These are phyloP conservation scores for Beta vulgaris DNA, from an alignment of 148 eudicot genomes.

Conservation along the genomic window DNA sequence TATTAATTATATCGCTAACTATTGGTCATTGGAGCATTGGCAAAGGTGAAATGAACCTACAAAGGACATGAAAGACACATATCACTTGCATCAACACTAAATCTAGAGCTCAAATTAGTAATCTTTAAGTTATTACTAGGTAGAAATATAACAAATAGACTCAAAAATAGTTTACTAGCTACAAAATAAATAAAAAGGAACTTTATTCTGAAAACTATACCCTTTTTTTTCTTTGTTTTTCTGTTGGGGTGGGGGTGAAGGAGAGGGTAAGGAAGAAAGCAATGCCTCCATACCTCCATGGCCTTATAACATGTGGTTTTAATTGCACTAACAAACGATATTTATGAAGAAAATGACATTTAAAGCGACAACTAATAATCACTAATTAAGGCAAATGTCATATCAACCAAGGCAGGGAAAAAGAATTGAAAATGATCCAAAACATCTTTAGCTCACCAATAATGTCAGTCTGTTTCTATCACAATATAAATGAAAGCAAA, in stretches of 20 bases:
- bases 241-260: background rate
- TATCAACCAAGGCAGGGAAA: conserved; percentile 16
- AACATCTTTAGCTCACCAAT: conserved; percentile 23
- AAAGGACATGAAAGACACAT: background rate
- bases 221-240: background rate
- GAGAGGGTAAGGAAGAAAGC: background rate
- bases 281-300: background rate
- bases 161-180: background rate
- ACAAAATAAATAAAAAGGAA: background rate
- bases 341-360: conserved; percentile 22
- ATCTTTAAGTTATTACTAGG: conserved; percentile 4
- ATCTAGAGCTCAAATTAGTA: background rate
- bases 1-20: background rate
- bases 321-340: conserved; percentile 7
- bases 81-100: background rate
- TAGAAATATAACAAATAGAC: background rate
- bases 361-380: conserved; percentile 23
- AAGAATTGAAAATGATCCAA: conserved; percentile 18
- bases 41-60: background rate
- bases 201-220: background rate
- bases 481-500: conserved; percentile 10
- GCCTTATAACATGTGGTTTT: conserved; percentile 17
- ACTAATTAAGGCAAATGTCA: conserved; percentile 30
- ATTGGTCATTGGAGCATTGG: background rate
- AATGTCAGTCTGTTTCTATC: conserved; percentile 24